phyloP scores from a whole-genome alignment of 768 basidiomycete species.

The Cystofilobasidium ferigula region DNA sequence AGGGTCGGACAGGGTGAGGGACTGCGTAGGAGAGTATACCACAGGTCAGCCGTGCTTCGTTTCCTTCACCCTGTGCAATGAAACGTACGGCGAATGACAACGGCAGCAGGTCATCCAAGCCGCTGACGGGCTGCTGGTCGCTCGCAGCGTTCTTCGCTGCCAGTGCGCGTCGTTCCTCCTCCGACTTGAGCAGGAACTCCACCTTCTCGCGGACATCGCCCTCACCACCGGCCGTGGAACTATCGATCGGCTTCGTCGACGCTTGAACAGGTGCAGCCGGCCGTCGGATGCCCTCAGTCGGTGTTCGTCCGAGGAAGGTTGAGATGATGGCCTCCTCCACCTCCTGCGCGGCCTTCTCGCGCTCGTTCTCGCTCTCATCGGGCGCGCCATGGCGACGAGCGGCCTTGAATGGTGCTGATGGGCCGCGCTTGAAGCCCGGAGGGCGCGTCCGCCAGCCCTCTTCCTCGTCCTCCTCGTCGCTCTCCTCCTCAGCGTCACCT shows the following conservation, averaged over 20 bases:
- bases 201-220: background rate
- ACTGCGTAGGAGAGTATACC: background rate
- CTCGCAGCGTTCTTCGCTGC: slow-evolving; percentile 11
- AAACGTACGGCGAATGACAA: slow-evolving; percentile 34
- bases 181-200: slow-evolving; percentile 5
- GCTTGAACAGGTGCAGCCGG: slow-evolving; percentile 30
- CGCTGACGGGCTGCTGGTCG: slow-evolving; percentile 38
- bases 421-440: slow-evolving; percentile 19
- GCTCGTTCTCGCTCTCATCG: slow-evolving; percentile 39
- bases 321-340: slow-evolving; percentile 17
- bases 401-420: background rate
- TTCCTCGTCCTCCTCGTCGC: slow-evolving; percentile 7
- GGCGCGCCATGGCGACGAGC: slow-evolving; percentile 11
- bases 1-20: slow-evolving; percentile 42
- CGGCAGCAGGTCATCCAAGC: slow-evolving; percentile 70
- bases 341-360: slow-evolving; percentile 32
- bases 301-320: slow-evolving; percentile 9
- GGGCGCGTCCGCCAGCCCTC: slow-evolving; percentile 16
- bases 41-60: background rate
- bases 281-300: slow-evolving; percentile 28
- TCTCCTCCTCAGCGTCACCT: slow-evolving; percentile 11
- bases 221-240: background rate
- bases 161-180: slow-evolving; percentile 1
- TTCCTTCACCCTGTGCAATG: no score
- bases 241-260: slow-evolving; percentile 24